A percentile compares a stretch with the other conserved stretches of the same genome.
phyloP scores from a whole-genome alignment of 2,329 filamentous ascomycete genomes.

The Colletotrichum theobromicola region DNA sequence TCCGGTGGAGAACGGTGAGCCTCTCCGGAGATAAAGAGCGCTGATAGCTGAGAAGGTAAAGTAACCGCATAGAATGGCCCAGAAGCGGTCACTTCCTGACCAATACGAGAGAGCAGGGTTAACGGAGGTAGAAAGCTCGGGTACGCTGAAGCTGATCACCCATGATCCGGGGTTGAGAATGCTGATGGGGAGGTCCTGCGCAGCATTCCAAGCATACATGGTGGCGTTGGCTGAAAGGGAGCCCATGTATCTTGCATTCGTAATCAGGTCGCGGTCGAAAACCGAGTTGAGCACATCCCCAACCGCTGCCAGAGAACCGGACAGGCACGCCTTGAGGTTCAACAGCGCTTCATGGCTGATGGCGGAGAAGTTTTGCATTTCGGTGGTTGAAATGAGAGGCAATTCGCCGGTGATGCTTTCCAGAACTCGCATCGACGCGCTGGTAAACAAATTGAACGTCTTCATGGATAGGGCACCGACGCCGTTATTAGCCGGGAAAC shows the following conservation, averaged over 20 bases:
- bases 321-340: slow-evolving; percentile 60
- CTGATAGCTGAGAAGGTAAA: slow-evolving; percentile 75
- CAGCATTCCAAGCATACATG: slow-evolving; percentile 24
- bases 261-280: slow-evolving; percentile 45
- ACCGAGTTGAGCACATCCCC: slow-evolving; percentile 47
- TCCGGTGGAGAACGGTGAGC: slow-evolving; percentile 68
- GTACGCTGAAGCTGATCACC: slow-evolving; percentile 61
- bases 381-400: slow-evolving; percentile 56
- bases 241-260: slow-evolving; percentile 30
- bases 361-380: slow-evolving; percentile 79
- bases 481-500: slow-evolving; percentile 12
- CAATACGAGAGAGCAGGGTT: slow-evolving; percentile 70
- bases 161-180: slow-evolving; percentile 57
- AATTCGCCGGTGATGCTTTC: slow-evolving; percentile 56
- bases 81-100: slow-evolving; percentile 67
- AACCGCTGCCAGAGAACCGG: slow-evolving; percentile 41
- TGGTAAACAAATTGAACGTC: slow-evolving; percentile 47
- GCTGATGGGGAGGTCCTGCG: slow-evolving; percentile 36
- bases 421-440: slow-evolving; percentile 52
- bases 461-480: slow-evolving; percentile 23
- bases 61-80: slow-evolving; percentile 84
- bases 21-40: slow-evolving; percentile 78
- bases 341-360: slow-evolving; percentile 75
- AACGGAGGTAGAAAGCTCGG: slow-evolving; percentile 41
- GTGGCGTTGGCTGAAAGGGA: slow-evolving; percentile 24